phyloP scores from a whole-genome alignment of 2,329 filamentous ascomycete genomes.

The Diplodia corticola region DNA sequence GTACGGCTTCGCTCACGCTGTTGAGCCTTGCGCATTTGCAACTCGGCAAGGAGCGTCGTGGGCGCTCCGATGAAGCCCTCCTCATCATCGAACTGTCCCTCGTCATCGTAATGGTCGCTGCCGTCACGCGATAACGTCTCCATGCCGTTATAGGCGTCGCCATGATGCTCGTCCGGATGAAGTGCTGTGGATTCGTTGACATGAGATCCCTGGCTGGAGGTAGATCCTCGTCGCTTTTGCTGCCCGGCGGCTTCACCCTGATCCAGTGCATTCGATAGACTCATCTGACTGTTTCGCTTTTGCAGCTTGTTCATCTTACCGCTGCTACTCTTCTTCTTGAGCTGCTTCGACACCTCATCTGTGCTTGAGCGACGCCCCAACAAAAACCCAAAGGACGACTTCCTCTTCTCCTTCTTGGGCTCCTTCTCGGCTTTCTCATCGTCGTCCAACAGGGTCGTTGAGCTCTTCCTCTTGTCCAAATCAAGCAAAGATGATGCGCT shows the following conservation, averaged over 20 bases:
- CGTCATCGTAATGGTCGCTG: constrained; percentile 42
- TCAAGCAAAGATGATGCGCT: constrained; percentile 29
- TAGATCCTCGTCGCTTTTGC: background rate
- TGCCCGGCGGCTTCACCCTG: background rate
- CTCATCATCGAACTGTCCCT: constrained; percentile 33
- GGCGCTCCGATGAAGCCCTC: constrained; percentile 67
- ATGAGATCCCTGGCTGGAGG: background rate
- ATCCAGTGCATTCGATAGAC: constrained; percentile 3
- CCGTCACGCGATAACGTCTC: constrained; percentile 24
- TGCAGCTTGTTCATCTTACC: constrained; percentile 43
- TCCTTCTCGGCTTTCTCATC: constrained; percentile 23
- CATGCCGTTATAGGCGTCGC: background rate
- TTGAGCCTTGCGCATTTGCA: constrained; percentile 87
- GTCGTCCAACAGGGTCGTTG: constrained; percentile 14
- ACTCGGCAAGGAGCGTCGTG: constrained; percentile 86
- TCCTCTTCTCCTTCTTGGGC: constrained; percentile 37
- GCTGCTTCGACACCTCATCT: constrained; percentile 41
- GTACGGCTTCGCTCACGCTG: constrained; percentile 77
- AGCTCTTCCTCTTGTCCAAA: constrained; percentile 24
- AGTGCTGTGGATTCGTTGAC: constrained; percentile 27
- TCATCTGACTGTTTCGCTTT: constrained; percentile 40
- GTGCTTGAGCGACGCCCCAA: constrained; percentile 40
- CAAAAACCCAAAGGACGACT: constrained; percentile 38
- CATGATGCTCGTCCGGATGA: background rate
- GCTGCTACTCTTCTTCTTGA: constrained; percentile 41